A percentile compares a stretch with the other conserved stretches of the same genome.
These are phyloP conservation scores for Bassia scoparia DNA, from an alignment of 148 eudicot genomes.

Conservation along the genomic window DNA sequence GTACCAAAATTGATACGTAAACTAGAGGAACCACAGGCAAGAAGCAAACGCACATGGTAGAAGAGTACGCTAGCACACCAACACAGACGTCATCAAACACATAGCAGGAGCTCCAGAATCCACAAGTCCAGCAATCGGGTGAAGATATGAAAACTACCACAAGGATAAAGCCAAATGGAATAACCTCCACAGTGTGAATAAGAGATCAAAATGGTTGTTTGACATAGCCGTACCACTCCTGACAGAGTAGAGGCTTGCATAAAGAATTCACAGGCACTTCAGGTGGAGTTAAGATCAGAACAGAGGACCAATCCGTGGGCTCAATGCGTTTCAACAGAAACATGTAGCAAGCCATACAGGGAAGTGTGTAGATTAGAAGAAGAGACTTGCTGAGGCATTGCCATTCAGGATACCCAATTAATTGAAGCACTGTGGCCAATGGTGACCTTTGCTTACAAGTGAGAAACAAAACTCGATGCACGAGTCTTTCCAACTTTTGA, in stretches of 20 bases:
- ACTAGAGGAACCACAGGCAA: background rate
- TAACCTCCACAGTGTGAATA: background rate
- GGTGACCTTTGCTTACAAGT: background rate
- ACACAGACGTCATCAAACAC: background rate
- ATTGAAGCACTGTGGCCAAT: background rate
- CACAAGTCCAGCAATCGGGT: background rate
- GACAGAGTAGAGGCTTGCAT: background rate
- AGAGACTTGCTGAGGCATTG: background rate
- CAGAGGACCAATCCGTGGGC: too few species aligned
- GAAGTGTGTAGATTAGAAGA: too few species aligned
- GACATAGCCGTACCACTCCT: background rate
- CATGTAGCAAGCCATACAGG: too few species aligned
- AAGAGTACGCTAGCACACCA: fast-evolving
- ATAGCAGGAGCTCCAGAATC: background rate
- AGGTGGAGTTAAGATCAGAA: too few species aligned
- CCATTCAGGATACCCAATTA: background rate
- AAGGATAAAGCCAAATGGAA: background rate
- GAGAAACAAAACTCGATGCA: background rate
- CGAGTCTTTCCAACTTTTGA: background rate
- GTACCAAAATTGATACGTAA: background rate
- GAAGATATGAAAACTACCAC: background rate
- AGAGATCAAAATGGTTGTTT: background rate
- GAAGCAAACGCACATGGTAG: background rate
- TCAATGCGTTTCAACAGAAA: background rate
- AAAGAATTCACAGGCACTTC: background rate